A percentile compares a stretch with the other conserved stretches of the same genome.
phyloP scores from a whole-genome alignment of 2,329 filamentous ascomycete species.

The Pyricularia sp. region DNA sequence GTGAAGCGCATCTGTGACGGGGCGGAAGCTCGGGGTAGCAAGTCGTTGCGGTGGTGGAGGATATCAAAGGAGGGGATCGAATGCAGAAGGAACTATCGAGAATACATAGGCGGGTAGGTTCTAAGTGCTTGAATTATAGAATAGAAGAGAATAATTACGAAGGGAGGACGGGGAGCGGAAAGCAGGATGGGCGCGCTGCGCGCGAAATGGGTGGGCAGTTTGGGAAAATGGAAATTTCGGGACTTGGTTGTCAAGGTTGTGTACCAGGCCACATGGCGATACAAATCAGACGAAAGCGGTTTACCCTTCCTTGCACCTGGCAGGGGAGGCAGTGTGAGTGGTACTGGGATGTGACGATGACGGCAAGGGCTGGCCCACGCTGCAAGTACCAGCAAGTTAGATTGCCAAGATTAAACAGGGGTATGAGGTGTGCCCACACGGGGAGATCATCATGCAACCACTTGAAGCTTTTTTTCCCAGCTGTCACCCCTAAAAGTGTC shows the following conservation, averaged over 20 bases:
- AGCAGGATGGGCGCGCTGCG: background rate
- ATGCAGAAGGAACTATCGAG: background rate
- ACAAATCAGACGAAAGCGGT: constrained; percentile 1
- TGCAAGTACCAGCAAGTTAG: background rate
- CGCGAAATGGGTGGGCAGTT: background rate
- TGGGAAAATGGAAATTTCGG: constrained; percentile 6
- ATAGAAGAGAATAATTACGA: background rate
- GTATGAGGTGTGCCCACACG: background rate
- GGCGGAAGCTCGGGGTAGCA: background rate
- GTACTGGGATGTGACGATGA: background rate
- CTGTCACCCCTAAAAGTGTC: background rate
- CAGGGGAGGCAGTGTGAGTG: background rate
- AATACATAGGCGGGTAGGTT: no score
- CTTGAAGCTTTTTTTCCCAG: background rate
- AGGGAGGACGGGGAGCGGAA: constrained; percentile 1
- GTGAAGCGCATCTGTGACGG: constrained; percentile 7
- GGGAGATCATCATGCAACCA: constrained; percentile 1
- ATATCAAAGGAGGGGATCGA: background rate
- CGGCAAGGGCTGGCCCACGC: background rate
- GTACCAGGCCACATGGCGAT: constrained; percentile 10
- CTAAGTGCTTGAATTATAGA: background rate
- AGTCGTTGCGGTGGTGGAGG: background rate
- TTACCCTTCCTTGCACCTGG: background rate
- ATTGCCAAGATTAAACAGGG: background rate
- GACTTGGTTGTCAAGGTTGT: background rate